These are phyloP conservation scores for Alternaria gaisen DNA, from an alignment of 2,329 filamentous ascomycete genomes.

Conservation along the genomic window DNA sequence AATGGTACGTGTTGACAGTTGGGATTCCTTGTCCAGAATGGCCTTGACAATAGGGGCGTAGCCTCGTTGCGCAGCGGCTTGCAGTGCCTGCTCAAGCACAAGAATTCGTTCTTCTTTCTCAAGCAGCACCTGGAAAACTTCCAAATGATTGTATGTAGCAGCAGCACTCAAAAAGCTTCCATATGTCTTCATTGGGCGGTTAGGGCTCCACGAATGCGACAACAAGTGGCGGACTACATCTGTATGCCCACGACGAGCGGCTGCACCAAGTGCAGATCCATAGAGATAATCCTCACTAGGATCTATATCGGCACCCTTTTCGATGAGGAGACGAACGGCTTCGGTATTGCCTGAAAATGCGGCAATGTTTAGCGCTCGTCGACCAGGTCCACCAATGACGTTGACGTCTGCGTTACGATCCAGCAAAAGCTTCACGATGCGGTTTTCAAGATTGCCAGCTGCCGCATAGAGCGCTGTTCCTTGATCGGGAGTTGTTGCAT, in stretches of 20 bases:
- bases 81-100: constrained; percentile 31
- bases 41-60: constrained; percentile 25
- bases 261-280: constrained; percentile 30
- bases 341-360: constrained; percentile 30
- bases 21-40: constrained; percentile 22
- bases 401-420: constrained; percentile 27
- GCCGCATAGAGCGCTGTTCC: constrained; percentile 31
- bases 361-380: constrained; percentile 30
- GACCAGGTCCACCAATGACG: constrained; percentile 15
- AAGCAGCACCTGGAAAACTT: constrained; percentile 28
- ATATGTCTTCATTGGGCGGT: constrained; percentile 30
- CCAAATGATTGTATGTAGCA: constrained; percentile 34
- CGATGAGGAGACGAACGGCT: constrained; percentile 25
- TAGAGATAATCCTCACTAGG: constrained; percentile 34
- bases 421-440: constrained; percentile 23
- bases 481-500: constrained; percentile 16
- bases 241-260: constrained; percentile 27
- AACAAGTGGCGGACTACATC: constrained; percentile 30
- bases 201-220: constrained; percentile 26
- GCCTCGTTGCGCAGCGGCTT: constrained; percentile 30
- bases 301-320: constrained; percentile 29
- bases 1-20: constrained; percentile 8
- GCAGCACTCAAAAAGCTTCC: constrained; percentile 30
- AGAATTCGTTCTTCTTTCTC: constrained; percentile 26
- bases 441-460: constrained; percentile 17